Conservation (phyloP, 805 yeast species). For the Hanseniaspora clermontiae region DNA sequence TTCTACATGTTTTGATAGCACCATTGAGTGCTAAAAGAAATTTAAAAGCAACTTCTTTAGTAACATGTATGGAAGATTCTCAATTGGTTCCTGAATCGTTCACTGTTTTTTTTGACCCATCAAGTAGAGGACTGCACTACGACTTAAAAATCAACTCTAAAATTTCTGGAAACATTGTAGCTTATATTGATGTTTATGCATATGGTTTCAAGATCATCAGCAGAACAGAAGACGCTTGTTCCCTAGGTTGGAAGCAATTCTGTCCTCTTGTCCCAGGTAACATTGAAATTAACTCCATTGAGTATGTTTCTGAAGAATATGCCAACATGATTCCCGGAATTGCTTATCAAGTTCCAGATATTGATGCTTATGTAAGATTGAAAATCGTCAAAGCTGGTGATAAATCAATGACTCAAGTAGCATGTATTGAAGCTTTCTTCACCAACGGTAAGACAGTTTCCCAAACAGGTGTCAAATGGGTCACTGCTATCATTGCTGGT, state of each 20-base stretch:
- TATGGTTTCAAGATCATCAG: constrained; percentile 68
- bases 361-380: constrained; percentile 65
- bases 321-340: constrained; percentile 61
- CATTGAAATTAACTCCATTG: constrained; percentile 60
- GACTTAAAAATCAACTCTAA: constrained; percentile 58
- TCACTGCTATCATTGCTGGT: constrained; percentile 82
- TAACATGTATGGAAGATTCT: constrained; percentile 72
- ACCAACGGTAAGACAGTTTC: constrained; percentile 69
- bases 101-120: constrained; percentile 65
- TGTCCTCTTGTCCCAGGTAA: constrained; percentile 80
- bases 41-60: constrained; percentile 60
- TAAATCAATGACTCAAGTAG: constrained; percentile 35
- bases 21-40: constrained; percentile 25
- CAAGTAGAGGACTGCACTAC: constrained; percentile 52
- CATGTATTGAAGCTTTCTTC: constrained; percentile 67
- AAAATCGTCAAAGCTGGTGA: constrained; percentile 29
- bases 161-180: constrained; percentile 52
- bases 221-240: constrained; percentile 50
- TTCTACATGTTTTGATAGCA: neutral
- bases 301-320: constrained; percentile 41
- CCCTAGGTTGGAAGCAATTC: constrained; percentile 61
- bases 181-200: constrained; percentile 65
- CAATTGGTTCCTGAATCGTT: constrained; percentile 61
- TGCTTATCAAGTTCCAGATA: constrained; percentile 75
- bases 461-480: constrained; percentile 81